Conservation (phyloP, 805 yeast genomes). For the Yamadazyma tumulicola region DNA sequence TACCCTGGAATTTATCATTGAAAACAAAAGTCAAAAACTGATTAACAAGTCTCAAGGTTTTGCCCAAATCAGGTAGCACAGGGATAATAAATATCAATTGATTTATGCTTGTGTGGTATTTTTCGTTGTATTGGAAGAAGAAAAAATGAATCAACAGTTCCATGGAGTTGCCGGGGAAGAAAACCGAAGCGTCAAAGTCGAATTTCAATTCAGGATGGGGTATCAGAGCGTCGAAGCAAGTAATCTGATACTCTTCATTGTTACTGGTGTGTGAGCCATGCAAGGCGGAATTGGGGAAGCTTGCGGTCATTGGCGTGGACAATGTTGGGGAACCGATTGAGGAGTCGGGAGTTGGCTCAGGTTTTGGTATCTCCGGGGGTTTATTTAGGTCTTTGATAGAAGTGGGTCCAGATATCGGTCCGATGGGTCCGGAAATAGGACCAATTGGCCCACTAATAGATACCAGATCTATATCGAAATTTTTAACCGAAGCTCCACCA, state of each 20-base stretch:
- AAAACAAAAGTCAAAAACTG: slow-evolving; percentile 9
- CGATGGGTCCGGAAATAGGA: slow-evolving; percentile 4
- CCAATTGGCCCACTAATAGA: slow-evolving; percentile 8
- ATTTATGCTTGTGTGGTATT: slow-evolving; percentile 13
- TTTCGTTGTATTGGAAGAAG: slow-evolving; percentile 28
- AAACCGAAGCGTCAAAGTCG: slow-evolving; percentile 41
- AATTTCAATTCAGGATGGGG: slow-evolving; percentile 40
- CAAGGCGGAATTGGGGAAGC: not conserved
- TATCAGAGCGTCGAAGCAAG: slow-evolving; percentile 20
- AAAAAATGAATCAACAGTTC: slow-evolving; percentile 79
- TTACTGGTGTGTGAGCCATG: not conserved
- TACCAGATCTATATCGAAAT: slow-evolving; percentile 8
- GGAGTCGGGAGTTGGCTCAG: slow-evolving; percentile 14
- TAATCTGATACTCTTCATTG: slow-evolving; percentile 13
- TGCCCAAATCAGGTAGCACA: slow-evolving; percentile 31
- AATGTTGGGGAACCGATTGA: slow-evolving; percentile 9
- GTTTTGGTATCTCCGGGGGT: slow-evolving; percentile 14
- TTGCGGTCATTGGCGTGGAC: slow-evolving; percentile 1
- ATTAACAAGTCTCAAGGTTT: slow-evolving; percentile 20
- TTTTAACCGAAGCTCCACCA: slow-evolving; percentile 1
- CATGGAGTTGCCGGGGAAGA: slow-evolving; percentile 49
- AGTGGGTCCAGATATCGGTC: not conserved
- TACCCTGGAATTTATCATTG: slow-evolving; percentile 14
- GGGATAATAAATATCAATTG: slow-evolving; percentile 30
- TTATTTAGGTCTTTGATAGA: not conserved